These are phyloP conservation scores for Fusarium robinianum DNA, from an alignment of 2,329 filamentous ascomycete species.

Conservation along the genomic window DNA sequence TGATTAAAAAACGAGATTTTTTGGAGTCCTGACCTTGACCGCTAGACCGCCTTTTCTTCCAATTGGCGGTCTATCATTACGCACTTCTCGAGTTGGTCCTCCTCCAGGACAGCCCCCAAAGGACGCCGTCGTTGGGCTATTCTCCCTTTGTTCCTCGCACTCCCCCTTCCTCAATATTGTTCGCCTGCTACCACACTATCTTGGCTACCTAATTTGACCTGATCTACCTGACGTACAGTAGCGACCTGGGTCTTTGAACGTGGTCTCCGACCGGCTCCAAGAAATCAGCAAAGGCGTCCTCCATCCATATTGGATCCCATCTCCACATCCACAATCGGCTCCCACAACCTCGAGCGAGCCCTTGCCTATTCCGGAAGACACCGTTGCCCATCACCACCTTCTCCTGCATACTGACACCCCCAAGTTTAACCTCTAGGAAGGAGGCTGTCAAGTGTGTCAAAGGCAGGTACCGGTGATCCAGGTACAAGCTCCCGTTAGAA, in stretches of 20 bases:
- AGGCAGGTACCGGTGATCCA: constrained; percentile 28
- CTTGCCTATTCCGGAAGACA: constrained; percentile 33
- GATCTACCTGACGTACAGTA: no score
- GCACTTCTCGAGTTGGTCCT: constrained; percentile 21
- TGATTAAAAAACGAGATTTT: neutral
- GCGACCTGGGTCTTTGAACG: no score
- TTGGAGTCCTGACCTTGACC: constrained; percentile 8
- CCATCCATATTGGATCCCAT: neutral
- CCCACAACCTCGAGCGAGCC: constrained; percentile 17
- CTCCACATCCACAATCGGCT: constrained; percentile 11
- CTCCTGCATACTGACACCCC: constrained; percentile 28
- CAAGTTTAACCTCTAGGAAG: no score
- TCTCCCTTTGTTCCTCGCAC: neutral
- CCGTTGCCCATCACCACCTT: constrained; percentile 10
- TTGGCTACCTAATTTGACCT: no score
- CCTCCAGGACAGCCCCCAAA: constrained; percentile 2
- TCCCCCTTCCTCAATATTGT: neutral
- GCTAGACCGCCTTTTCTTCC: constrained; percentile 41
- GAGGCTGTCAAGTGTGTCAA: constrained; percentile 23
- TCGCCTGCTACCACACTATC: no score
- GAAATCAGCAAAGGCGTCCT: constrained; percentile 33
- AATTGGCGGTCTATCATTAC: constrained; percentile 42
- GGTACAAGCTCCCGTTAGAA: constrained; percentile 18
- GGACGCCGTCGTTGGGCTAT: constrained; percentile 10
- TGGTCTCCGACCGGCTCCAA: no score